phyloP scores from a whole-genome alignment of 1,284 basidiomycete species.

The Rhizoctonia solani region DNA sequence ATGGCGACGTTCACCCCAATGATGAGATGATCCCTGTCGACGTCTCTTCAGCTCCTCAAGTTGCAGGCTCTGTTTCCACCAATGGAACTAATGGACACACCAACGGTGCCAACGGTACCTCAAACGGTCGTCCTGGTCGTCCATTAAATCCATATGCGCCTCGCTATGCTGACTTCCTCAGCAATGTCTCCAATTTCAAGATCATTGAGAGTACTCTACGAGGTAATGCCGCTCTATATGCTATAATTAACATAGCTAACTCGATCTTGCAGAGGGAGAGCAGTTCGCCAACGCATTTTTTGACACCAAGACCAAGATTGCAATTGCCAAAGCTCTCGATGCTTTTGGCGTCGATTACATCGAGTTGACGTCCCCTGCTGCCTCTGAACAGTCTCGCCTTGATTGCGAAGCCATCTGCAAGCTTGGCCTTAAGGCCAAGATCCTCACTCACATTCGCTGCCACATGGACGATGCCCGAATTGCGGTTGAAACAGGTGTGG shows the following conservation, averaged over 20 bases:
- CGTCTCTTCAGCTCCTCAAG: constrained; percentile 43
- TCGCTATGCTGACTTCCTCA: constrained; percentile 87
- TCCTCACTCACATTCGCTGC: constrained; percentile 98
- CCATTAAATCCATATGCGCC: constrained; percentile 81
- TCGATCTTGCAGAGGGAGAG: constrained; percentile 78
- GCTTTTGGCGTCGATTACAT: constrained; percentile 99
- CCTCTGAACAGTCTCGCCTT: constrained; percentile 91
- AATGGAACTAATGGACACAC: constrained; percentile 51
- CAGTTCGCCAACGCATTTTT: constrained; percentile 99
- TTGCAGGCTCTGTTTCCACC: constrained; percentile 44
- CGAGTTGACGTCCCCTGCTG: constrained; percentile 97
- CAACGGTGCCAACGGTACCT: constrained; percentile 40
- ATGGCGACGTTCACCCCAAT: constrained; percentile 54
- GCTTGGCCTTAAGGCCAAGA: constrained; percentile 95
- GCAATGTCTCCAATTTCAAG: constrained; percentile 90
- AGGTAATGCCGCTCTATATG: constrained; percentile 57
- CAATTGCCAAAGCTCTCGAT: constrained; percentile 96
- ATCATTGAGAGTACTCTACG: constrained; percentile 97
- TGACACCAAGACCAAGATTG: constrained; percentile 99
- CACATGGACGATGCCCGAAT: constrained; percentile 99
- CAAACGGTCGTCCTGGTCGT: constrained; percentile 43
- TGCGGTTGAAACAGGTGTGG: constrained; percentile 92
- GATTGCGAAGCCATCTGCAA: constrained; percentile 99
- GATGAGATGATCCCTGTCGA: constrained; percentile 73
- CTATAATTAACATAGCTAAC: constrained; percentile 1